Base-by-base conservation (phyloP, 768 basidiomycete genomes). In the Suillus variegatus region DNA sequence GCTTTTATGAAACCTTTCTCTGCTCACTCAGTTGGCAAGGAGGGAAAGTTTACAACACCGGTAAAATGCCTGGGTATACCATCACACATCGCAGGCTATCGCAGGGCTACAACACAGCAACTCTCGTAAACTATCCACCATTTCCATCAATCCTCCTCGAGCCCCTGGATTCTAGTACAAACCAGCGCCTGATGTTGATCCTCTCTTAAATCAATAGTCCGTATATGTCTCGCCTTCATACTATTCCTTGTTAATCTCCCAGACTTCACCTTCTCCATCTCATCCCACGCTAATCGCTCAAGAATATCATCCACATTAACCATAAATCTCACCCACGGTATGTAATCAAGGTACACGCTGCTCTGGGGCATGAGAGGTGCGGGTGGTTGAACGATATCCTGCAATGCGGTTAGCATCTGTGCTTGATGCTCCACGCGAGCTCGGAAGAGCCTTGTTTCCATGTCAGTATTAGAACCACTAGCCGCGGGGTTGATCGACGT, bases 241-340 rank as follows among this genome's bases (percentile, higher is more conserved):
- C 90, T 88, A 79, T 89, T 90, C 73, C 89, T 75, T 49, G 89
- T 91, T 68, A 58, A 72, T 61, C 90, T 72, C 66, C 84, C 80
- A 41, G 66, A 60, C 51, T 79, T 67, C 63, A 68, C 65, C 72
- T 60, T 47, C 61, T 62, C 71, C 65, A 57, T 64, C 65, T 63
- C 75, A 66, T 82, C 87, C 70, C 80, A 69, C 69, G 64, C 76
- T 38, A 47, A 66, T 20, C 66, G 66, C 44, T 75, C 74, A 28
- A 69, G 68, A 49, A 55, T 63, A 66, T 94, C 93, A 68, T 97
- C 94, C 44, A 78, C 82, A 35, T 65, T 76, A 47, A 91, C 86
- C 74, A 96, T 90, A 65, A 78, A 71, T 65, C 88, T 81, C 58
- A 94, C 78, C 76, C 83, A 85, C 40, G 94, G 90, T 69, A 86